These are phyloP conservation scores for Colletotrichum tabaci DNA, from an alignment of 2,329 filamentous ascomycete species.

Conservation along the genomic window DNA sequence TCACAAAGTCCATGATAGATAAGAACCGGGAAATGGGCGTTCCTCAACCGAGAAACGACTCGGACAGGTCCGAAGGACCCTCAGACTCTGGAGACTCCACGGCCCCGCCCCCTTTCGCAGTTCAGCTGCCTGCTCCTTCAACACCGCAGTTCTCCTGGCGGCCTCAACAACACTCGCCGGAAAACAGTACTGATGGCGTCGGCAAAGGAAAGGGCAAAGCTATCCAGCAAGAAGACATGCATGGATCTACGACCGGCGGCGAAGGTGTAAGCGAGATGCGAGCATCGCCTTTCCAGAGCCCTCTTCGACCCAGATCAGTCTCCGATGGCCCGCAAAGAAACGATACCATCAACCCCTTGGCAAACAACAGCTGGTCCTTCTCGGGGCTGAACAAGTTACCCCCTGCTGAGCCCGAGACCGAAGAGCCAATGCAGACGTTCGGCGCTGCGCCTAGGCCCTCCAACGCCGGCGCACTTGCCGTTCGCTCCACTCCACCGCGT, in stretches of 20 bases:
- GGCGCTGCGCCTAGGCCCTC: background rate
- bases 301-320: slow-evolving; percentile 64
- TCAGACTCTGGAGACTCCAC: slow-evolving; percentile 19
- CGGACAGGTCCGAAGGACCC: slow-evolving; percentile 12
- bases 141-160: slow-evolving; percentile 43
- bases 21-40: slow-evolving; percentile 36
- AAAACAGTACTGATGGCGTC: slow-evolving; percentile 21
- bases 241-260: slow-evolving; percentile 20
- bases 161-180: background rate
- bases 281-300: slow-evolving; percentile 33
- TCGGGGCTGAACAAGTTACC: slow-evolving; percentile 53
- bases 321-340: slow-evolving; percentile 69
- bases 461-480: background rate
- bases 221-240: background rate
- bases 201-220: slow-evolving; percentile 45
- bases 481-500: slow-evolving; percentile 10
- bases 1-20: slow-evolving; percentile 55
- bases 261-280: slow-evolving; percentile 19
- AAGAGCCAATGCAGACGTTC: slow-evolving; percentile 10
- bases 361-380: slow-evolving; percentile 75
- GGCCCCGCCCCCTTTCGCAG: background rate
- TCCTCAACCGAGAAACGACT: slow-evolving; percentile 14
- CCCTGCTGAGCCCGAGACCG: slow-evolving; percentile 4
- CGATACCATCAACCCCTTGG: slow-evolving; percentile 65
- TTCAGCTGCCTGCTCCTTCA: slow-evolving; percentile 40